These are phyloP conservation scores for Carex parvula DNA, from an alignment of 176 grass and related monocot species.

Conservation along the genomic window DNA sequence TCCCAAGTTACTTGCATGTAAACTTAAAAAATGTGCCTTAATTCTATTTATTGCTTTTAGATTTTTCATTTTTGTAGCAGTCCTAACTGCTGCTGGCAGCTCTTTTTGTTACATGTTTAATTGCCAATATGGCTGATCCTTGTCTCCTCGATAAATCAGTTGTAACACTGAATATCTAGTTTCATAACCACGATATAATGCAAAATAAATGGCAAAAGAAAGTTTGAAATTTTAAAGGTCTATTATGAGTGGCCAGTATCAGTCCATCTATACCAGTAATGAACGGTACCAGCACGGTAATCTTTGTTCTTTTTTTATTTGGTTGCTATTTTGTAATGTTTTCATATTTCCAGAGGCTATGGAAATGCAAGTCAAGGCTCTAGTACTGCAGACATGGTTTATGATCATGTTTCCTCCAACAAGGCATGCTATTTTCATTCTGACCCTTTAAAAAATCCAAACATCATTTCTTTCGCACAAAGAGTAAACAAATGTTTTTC, in stretches of 20 bases:
- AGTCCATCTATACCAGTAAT: background rate
- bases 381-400: conserved; percentile 35
- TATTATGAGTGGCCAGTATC: background rate
- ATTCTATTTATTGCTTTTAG: background rate
- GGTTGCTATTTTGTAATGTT: conserved; percentile 14
- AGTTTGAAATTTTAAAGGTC: background rate
- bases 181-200: background rate
- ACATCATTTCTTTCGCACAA: background rate
- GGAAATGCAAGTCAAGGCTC: conserved; percentile 27
- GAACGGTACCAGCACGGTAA: background rate
- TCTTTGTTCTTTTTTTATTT: background rate
- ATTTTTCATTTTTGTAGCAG: background rate
- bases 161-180: background rate
- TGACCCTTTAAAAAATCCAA: conserved; percentile 2
- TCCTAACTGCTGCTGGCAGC: background rate
- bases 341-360: conserved; percentile 48
- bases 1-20: background rate
- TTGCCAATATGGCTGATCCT: background rate
- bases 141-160: background rate
- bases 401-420: conserved; percentile 71
- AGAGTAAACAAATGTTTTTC: background rate
- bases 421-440: conserved; percentile 45
- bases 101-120: background rate
- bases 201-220: background rate
- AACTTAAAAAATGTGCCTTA: background rate